phyloP scores from a whole-genome alignment of 1,284 basidiomycete genomes.

The Rhodotorula sp. region DNA sequence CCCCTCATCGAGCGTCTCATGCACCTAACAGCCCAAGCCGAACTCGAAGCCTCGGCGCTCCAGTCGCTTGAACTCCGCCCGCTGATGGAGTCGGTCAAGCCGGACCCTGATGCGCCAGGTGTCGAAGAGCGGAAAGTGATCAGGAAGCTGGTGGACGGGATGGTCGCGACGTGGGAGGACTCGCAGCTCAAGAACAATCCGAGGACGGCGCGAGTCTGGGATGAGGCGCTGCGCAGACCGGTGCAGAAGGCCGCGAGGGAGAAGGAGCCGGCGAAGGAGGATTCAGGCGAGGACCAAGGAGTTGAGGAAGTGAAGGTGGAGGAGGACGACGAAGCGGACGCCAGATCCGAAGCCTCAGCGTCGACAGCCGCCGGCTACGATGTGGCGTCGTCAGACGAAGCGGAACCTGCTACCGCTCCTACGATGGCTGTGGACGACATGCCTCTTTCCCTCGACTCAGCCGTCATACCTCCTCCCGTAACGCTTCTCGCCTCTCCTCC shows the following conservation, averaged over 20 bases:
- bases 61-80: constrained; percentile 28
- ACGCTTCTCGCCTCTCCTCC: constrained; percentile 6
- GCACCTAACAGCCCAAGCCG: background rate
- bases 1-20: constrained; percentile 19
- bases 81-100: background rate
- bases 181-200: constrained; percentile 21
- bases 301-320: too few species aligned
- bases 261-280: background rate
- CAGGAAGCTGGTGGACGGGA: constrained; percentile 1
- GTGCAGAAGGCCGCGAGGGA: background rate
- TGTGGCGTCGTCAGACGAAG: too few species aligned
- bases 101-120: background rate
- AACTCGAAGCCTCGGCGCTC: constrained; percentile 14
- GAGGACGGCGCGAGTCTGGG: constrained; percentile 14
- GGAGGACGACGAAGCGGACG: background rate
- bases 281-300: background rate
- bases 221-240: constrained; percentile 4
- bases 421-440: background rate
- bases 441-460: background rate
- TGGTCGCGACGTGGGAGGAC: constrained; percentile 19
- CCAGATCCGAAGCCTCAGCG: background rate
- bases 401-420: background rate
- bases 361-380: background rate
- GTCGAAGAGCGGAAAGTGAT: background rate
- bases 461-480: background rate